Base-by-base conservation (phyloP, 345 rosid genomes). In the Rubroshorea leprosula region DNA sequence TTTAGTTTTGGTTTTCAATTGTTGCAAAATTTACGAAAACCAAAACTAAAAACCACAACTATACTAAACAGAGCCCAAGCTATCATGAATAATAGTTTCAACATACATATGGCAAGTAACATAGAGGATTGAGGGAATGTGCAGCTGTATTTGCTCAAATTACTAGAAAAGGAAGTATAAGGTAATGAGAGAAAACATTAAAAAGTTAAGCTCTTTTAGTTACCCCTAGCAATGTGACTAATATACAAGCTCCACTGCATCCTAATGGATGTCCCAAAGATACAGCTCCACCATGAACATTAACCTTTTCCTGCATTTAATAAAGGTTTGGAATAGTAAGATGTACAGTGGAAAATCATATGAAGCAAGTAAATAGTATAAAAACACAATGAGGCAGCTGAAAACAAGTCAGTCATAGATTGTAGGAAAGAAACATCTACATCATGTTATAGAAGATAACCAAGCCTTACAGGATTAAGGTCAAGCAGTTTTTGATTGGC, bases 221-320 rank as follows among this genome's bases (percentile, higher is more conserved):
- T 84, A 93, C 99, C 89, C 99, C 99, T 55, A 93, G 73, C 51
- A 93, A 84, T 17, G 97, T 80, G 58, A 83, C 83, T 75, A 93
- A 68, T 24, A 93, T 84, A 38, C 99, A 94, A 75, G 99, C 96
- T 64, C 99, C 97, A 24, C 96, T 93, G 76, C 99, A 87, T 56
- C 99, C 99, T 47, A 93, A n/a, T 21, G 97, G 99, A 64, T 93
- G 99, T 26, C 99, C 99, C 64, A 93, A 68, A 21, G 97, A 80
- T 60, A 93, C 97, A 25, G 95, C 95, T 57, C 98, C 98, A 61
- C 98, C 98, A 56, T 86, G 89, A 47, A 47, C 84, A 58, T 91
- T 92, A 49, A 92, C 64, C 43, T 76, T 80, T 58, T 81, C 90
- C 98, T 92, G 76, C 67, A 74, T 63, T 49, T 4, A 53, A 12